phyloP scores from a whole-genome alignment of 1,139 yeast genomes.

The Magnusiomyces paraingens region DNA sequence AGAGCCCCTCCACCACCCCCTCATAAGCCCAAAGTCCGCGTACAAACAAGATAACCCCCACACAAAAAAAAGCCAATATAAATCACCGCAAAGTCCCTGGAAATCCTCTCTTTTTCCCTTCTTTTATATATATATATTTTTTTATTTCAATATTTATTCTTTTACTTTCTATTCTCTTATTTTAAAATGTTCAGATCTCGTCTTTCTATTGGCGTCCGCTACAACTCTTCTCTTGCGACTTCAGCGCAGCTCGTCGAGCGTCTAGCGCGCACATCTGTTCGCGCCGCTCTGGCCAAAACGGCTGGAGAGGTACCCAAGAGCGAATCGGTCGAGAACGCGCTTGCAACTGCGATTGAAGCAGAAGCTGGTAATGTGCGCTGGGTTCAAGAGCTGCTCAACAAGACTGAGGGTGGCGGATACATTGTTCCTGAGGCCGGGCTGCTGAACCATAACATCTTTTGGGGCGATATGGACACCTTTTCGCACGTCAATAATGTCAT shows the following conservation, averaged over 20 bases:
- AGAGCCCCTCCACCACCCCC: no score
- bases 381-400: conserved; percentile 24
- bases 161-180: no score
- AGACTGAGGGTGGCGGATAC: conserved; percentile 29
- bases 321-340: neutral
- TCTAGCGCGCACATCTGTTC: neutral
- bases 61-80: no score
- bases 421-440: conserved; percentile 26
- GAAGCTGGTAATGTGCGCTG: conserved; percentile 18
- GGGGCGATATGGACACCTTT: conserved; percentile 34
- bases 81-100: no score
- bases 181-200: no score
- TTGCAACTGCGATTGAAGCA: neutral
- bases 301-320: neutral
- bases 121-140: no score
- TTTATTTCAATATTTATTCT: no score
- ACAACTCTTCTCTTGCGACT: neutral
- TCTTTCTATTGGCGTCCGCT: neutral
- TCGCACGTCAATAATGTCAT: conserved; percentile 33
- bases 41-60: no score
- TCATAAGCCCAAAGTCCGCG: no score
- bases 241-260: conserved; percentile 1
- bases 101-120: no score
- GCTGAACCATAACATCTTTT: conserved; percentile 24
- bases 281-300: neutral